Conservation (phyloP, 2,329 filamentous ascomycete genomes). For the Fusarium sp. region DNA sequence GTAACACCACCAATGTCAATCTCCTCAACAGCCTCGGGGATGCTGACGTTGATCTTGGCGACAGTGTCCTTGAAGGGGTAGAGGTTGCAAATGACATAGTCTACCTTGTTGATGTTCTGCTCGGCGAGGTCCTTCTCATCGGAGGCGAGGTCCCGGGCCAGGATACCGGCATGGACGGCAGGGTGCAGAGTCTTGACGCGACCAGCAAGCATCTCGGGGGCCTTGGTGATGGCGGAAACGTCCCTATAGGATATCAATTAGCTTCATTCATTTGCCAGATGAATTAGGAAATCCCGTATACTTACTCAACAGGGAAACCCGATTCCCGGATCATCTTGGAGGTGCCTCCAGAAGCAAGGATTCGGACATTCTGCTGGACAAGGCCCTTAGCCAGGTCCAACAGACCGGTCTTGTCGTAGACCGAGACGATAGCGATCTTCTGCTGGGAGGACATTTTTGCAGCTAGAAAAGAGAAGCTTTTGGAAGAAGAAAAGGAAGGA, state of each 20-base stretch:
- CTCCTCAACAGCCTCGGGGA: conserved; percentile 97
- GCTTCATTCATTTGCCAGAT: neutral
- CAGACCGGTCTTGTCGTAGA: conserved; percentile 98
- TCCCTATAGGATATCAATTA: conserved; percentile 71
- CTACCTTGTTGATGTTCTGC: conserved; percentile 95
- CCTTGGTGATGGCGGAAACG: conserved; percentile 96
- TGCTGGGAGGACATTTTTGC: conserved; percentile 61
- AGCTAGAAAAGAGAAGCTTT: conserved; percentile 32
- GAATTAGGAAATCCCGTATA: conserved; percentile 6
- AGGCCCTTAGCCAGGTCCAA: conserved; percentile 94
- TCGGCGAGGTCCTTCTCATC: conserved; percentile 97
- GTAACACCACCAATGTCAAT: conserved; percentile 99
- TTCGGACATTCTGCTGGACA: conserved; percentile 88
- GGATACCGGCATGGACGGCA: conserved; percentile 90
- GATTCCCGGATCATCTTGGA: conserved; percentile 97
- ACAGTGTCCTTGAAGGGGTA: conserved; percentile 99
- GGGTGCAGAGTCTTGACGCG: conserved; percentile 93
- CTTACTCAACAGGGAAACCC: conserved; percentile 93
- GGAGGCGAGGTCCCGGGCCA: conserved; percentile 92
- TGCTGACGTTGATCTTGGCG: conserved; percentile 95
- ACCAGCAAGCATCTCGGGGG: conserved; percentile 96
- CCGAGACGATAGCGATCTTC: conserved; percentile 90
- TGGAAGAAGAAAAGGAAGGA: conserved; percentile 5
- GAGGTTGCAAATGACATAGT: conserved; percentile 97
- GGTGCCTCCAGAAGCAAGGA: conserved; percentile 95